Conservation (phyloP, 139 green algal genomes). For the Pseudopediastrum boryanum region DNA sequence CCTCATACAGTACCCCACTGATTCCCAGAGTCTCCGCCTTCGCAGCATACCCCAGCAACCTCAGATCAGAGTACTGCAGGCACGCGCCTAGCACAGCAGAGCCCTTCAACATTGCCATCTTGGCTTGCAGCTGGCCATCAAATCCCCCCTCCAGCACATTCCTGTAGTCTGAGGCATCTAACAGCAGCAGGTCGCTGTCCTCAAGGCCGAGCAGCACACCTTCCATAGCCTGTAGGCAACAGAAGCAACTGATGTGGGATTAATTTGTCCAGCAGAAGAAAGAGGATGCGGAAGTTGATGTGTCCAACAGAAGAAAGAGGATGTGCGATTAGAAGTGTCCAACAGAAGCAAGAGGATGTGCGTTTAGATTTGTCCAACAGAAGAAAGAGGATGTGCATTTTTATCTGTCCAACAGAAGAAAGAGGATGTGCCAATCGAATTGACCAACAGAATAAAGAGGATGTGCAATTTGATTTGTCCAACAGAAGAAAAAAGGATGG, state of each 20-base stretch:
- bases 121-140: slow-evolving; percentile 51
- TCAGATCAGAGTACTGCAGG: slow-evolving; percentile 36
- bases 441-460: background rate
- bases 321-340: background rate
- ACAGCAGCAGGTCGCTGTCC: slow-evolving; percentile 35
- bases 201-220: slow-evolving; percentile 47
- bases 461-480: background rate
- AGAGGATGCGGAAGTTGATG: background rate
- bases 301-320: background rate
- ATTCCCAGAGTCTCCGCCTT: background rate
- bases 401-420: background rate
- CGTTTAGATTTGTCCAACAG: background rate
- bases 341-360: background rate
- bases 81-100: slow-evolving; percentile 14
- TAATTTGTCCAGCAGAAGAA: background rate
- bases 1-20: slow-evolving; percentile 35
- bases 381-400: background rate
- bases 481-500: background rate
- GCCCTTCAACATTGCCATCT: slow-evolving; percentile 25
- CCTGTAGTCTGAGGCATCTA: slow-evolving; percentile 40
- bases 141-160: slow-evolving; percentile 50
- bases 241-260: background rate
- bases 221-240: slow-evolving; percentile 32
- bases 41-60: slow-evolving; percentile 43
- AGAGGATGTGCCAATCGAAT: background rate